Percentiles rank a stretch among this genome's conserved stretches.
Evolutionary conservation across 208 protist genomes (phyloP).

Genomic region (Trypanosoma scelopori): DNA sequence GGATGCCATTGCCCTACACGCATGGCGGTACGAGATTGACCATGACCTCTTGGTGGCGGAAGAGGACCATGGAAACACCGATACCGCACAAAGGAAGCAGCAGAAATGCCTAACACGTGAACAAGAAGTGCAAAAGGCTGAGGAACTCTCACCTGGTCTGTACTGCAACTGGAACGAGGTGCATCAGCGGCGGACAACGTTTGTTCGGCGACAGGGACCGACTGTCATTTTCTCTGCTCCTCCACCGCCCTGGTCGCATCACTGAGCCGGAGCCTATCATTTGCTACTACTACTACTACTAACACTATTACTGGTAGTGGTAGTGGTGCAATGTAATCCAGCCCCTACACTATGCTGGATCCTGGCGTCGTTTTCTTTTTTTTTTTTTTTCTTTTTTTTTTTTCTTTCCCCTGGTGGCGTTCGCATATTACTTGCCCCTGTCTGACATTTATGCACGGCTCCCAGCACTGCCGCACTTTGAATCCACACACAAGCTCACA

Average conservation of each 20-base stretch:
- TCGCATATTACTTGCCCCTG: too few species aligned
- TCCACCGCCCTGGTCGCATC: slow-evolving; percentile 28
- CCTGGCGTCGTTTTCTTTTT: too few species aligned
- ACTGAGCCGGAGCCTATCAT: slow-evolving; percentile 11
- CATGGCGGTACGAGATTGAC: slow-evolving; percentile 66
- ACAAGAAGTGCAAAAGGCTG: background rate
- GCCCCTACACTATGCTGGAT: too few species aligned
- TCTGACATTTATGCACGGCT: too few species aligned
- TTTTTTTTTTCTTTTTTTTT: too few species aligned
- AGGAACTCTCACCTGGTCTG: background rate
- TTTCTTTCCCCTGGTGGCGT: too few species aligned
- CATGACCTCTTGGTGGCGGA: slow-evolving; percentile 24
- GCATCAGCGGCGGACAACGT: background rate
- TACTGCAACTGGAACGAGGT: slow-evolving; percentile 6
- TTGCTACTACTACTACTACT: slow-evolving; percentile 11
- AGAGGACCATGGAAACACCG: background rate
- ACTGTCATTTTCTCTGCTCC: slow-evolving; percentile 36
- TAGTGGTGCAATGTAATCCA: too few species aligned
- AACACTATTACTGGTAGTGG: background rate
- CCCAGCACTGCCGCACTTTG: too few species aligned
- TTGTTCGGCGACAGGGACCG: slow-evolving; percentile 20
- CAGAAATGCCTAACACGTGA: background rate
- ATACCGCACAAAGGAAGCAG: background rate
- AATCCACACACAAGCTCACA: too few species aligned
- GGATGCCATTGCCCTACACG: slow-evolving; percentile 58